phyloP scores from a whole-genome alignment of 208 protist genomes.

The Lotmaria passim region DNA sequence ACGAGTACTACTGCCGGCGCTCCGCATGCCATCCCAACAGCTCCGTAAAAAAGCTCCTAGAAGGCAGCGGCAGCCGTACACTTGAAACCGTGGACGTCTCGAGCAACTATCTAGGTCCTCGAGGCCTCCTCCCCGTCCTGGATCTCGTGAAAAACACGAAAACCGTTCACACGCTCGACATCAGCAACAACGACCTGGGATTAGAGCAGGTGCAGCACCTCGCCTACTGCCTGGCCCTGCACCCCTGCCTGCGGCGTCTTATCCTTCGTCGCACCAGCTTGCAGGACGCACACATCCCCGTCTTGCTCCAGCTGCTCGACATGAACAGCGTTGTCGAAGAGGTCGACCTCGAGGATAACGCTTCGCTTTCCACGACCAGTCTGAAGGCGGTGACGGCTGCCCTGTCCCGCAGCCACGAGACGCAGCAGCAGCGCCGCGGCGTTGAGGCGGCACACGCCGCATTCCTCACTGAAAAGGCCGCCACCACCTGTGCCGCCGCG shows the following conservation, averaged over 20 bases:
- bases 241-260: constrained; percentile 67
- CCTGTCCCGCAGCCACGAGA: constrained; percentile 17
- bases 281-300: constrained; percentile 59
- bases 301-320: constrained; percentile 72
- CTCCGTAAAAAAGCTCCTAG: constrained; percentile 53
- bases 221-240: constrained; percentile 77
- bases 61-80: constrained; percentile 35
- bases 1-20: constrained; percentile 84
- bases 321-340: constrained; percentile 54
- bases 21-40: constrained; percentile 78
- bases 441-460: constrained; percentile 28
- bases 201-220: constrained; percentile 78
- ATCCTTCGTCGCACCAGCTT: constrained; percentile 65
- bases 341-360: constrained; percentile 57
- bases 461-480: constrained; percentile 26
- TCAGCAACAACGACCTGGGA: constrained; percentile 79
- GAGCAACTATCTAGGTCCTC: constrained; percentile 81
- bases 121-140: constrained; percentile 80
- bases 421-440: constrained; percentile 13
- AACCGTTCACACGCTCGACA: constrained; percentile 66
- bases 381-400: constrained; percentile 17
- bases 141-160: constrained; percentile 86
- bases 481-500: background rate
- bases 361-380: constrained; percentile 45
- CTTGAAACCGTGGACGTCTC: constrained; percentile 73